Evolutionary conservation across 176 grass and related monocot genomes (phyloP).

Genomic region (Aegilops umbellulata): DNA sequence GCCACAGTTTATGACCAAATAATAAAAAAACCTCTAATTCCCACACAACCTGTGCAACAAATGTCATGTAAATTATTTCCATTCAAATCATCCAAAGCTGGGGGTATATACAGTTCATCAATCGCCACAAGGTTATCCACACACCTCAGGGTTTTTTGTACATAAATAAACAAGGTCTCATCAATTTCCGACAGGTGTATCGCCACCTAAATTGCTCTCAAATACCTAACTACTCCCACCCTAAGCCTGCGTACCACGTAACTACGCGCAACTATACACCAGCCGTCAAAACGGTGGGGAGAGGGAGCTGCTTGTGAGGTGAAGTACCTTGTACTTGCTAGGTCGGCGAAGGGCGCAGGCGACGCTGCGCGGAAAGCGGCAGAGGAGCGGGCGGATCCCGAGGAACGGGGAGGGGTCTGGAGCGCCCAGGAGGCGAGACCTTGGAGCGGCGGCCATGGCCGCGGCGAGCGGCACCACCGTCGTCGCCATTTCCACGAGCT

Average conservation of each 20-base stretch:
- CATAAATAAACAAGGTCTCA: not conserved
- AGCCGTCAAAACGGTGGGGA: not conserved
- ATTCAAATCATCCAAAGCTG: not conserved
- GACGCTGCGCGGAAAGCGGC: not conserved
- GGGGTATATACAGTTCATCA: not conserved
- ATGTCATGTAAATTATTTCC: not conserved
- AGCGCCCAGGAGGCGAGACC: not conserved
- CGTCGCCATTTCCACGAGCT: conserved; percentile 43
- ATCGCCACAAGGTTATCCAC: not conserved
- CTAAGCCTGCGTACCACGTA: not conserved
- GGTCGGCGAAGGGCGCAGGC: conserved; percentile 42
- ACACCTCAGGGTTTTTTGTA: too few species aligned
- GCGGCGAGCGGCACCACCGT: conserved; percentile 38
- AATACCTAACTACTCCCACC: not conserved
- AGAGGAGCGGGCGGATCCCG: not conserved
- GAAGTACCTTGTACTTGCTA: conserved; percentile 51
- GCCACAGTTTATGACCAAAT: not conserved
- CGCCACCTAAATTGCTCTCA: not conserved
- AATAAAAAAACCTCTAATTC: too few species aligned
- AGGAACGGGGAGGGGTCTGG: not conserved
- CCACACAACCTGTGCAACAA: not conserved
- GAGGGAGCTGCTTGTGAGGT: not conserved
- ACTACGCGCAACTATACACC: not conserved
- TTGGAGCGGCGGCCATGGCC: conserved; percentile 1
- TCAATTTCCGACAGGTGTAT: not conserved